phyloP scores from a whole-genome alignment of 306 rosid genomes.

The Dalbergia cochinchinensis region DNA sequence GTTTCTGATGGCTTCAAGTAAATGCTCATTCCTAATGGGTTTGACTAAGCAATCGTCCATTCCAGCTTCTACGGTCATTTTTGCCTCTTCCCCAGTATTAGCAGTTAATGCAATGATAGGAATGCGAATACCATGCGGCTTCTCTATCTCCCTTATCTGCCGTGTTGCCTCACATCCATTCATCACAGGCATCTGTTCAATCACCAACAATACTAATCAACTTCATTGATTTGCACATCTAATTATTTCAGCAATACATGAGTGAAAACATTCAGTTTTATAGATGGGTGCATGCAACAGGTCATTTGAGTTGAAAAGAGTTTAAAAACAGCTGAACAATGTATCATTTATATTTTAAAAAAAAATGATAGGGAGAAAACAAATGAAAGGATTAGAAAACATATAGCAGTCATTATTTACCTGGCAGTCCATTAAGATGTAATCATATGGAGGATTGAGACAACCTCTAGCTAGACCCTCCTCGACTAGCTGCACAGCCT shows the following conservation, averaged over 20 bases:
- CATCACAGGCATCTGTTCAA: conserved; percentile 71
- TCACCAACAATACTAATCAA: background rate
- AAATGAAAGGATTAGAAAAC: background rate
- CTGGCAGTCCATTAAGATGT: conserved; percentile 82
- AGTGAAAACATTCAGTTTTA: background rate
- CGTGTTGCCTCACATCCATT: conserved; percentile 68
- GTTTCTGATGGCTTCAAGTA: conserved; percentile 56
- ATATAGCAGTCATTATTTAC: conserved; percentile 45
- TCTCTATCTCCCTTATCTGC: conserved; percentile 67
- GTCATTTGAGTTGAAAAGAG: background rate
- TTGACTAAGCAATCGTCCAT: conserved; percentile 66
- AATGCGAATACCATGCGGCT: conserved; percentile 47
- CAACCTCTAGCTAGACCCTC: conserved; percentile 45
- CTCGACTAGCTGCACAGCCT: conserved; percentile 56
- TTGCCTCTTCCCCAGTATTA: conserved; percentile 56
- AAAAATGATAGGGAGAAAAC: background rate
- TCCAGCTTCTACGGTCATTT: conserved; percentile 53
- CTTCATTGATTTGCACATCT: background rate
- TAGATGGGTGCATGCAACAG: background rate
- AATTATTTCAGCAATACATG: background rate
- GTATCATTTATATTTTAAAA: background rate
- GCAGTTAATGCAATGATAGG: conserved; percentile 80
- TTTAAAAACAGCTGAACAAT: background rate
- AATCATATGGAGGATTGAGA: conserved; percentile 60
- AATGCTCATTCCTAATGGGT: conserved; percentile 49